Percentiles rank a stretch among this genome's conserved stretches.
Evolutionary conservation across 1,284 basidiomycete species (phyloP).

Genomic region (Pseudozyma hubeiensis): DNA sequence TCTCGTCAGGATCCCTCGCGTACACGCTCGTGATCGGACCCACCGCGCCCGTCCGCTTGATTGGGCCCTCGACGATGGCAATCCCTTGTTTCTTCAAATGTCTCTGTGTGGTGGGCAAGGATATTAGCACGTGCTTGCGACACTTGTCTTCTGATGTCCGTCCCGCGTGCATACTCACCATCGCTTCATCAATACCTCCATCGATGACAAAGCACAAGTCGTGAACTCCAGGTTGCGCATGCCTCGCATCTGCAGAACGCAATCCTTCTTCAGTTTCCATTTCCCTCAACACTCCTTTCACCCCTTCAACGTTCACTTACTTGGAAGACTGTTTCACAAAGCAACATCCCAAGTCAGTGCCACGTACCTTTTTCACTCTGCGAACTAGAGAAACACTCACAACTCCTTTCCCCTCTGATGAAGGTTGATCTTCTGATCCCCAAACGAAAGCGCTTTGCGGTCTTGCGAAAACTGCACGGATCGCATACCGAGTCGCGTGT

Average conservation of each 20-base stretch:
- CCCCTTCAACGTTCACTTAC: too few relatives aligned
- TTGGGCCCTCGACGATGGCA: background rate
- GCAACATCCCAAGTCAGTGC: too few relatives aligned
- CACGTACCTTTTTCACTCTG: too few relatives aligned
- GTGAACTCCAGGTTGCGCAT: background rate
- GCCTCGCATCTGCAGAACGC: background rate
- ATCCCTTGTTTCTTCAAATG: background rate
- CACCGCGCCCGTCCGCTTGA: background rate
- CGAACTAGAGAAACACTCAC: background rate
- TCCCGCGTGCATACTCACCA: too few relatives aligned
- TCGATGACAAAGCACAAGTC: slow-evolving; percentile 4
- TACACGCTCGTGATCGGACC: background rate
- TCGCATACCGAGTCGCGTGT: background rate
- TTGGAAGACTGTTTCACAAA: too few relatives aligned
- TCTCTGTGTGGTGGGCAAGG: background rate
- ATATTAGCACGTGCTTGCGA: background rate
- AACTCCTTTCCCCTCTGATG: slow-evolving; percentile 3
- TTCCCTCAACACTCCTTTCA: too few relatives aligned
- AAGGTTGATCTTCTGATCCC: slow-evolving; percentile 3
- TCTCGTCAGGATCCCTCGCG: slow-evolving; percentile 1
- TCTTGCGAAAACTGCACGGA: background rate
- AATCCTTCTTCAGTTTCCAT: too few relatives aligned
- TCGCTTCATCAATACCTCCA: background rate
- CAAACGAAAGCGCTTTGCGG: slow-evolving; percentile 1
- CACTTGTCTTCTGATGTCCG: too few relatives aligned